These are phyloP conservation scores for Paramecium biaurelia DNA, from an alignment of 73 alveolate genomes.

Conservation along the genomic window DNA sequence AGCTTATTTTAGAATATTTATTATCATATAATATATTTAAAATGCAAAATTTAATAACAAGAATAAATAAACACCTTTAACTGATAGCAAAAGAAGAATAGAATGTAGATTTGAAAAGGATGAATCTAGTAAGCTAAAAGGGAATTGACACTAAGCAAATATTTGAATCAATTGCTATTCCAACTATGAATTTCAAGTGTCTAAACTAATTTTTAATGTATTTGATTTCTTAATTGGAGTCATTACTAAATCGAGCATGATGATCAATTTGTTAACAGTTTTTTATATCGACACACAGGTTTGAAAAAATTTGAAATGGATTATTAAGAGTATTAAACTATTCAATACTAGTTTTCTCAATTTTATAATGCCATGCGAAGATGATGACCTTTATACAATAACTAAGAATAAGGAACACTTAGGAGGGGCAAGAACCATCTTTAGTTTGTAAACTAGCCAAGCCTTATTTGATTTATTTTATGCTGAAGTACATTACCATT, in stretches of 20 bases:
- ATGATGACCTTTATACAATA: constrained; percentile 25
- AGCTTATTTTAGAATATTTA: too few relatives aligned
- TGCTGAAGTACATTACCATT: constrained; percentile 44
- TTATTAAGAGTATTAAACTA: neutral
- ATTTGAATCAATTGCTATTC: constrained; percentile 34
- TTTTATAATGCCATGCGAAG: constrained; percentile 20
- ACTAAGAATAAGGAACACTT: constrained; percentile 1
- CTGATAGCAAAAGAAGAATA: constrained; percentile 20
- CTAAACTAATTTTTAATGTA: neutral
- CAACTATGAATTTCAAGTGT: neutral
- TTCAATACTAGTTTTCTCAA: neutral
- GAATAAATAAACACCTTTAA: constrained; percentile 25
- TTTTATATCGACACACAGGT: neutral
- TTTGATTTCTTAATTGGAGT: neutral
- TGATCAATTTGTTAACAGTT: neutral
- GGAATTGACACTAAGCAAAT: constrained; percentile 20
- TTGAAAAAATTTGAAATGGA: neutral
- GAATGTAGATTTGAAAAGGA: constrained; percentile 14
- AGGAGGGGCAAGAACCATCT: constrained; percentile 41
- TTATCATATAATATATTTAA: neutral
- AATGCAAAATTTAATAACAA: neutral
- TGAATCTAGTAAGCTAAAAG: neutral
- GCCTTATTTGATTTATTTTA: constrained; percentile 30
- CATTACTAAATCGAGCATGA: constrained; percentile 39
- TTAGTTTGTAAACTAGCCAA: neutral